Conservation (phyloP, 805 yeast genomes). For the Lipomyces chichibuensis region DNA sequence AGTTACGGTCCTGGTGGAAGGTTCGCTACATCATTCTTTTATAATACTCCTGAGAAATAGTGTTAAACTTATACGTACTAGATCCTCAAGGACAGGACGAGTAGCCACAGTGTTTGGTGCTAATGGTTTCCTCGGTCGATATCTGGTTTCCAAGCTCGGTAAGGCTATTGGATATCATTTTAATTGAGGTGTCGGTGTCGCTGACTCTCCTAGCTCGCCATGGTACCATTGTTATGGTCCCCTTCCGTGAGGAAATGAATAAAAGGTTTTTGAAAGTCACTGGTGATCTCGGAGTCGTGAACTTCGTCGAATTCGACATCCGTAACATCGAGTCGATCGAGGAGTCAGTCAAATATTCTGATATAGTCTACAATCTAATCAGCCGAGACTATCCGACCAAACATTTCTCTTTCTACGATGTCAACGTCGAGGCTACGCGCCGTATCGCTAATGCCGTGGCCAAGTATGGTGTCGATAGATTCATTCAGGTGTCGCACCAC, state of each 20-base stretch:
- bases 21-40: conserved; percentile 2
- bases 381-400: conserved; percentile 78
- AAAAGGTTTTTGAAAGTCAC: conserved; percentile 77
- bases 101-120: conserved; percentile 89
- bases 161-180: neutral
- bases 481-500: conserved; percentile 77
- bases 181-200: neutral
- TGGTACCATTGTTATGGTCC: conserved; percentile 75
- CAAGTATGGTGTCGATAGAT: conserved; percentile 71
- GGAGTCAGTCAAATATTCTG: conserved; percentile 76
- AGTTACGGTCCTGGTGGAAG: conserved; percentile 76
- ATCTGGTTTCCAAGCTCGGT: conserved; percentile 63
- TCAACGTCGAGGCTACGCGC: conserved; percentile 75
- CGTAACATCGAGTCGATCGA: conserved; percentile 76
- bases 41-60: neutral
- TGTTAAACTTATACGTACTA: neutral
- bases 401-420: conserved; percentile 73
- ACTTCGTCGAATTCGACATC: conserved; percentile 78
- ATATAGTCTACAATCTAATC: conserved; percentile 77
- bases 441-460: conserved; percentile 74
- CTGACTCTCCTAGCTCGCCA: conserved; percentile 57
- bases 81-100: conserved; percentile 80
- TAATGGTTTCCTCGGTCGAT: conserved; percentile 75
- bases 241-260: conserved; percentile 79
- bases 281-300: conserved; percentile 87